These are phyloP conservation scores for Scalesia atractyloides DNA, from an alignment of 129 eudicot species.

Conservation along the genomic window DNA sequence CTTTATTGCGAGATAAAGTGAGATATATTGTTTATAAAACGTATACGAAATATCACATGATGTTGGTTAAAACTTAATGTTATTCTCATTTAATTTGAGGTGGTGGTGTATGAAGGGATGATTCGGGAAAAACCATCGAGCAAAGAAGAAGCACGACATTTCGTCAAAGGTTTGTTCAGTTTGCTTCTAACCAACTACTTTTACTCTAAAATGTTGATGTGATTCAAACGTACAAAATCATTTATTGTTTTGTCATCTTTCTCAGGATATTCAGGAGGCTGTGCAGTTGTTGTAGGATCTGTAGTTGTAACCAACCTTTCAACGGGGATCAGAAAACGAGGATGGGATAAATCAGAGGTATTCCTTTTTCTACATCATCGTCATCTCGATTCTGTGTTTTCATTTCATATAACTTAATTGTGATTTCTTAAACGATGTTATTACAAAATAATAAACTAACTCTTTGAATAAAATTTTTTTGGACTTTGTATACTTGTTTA, in stretches of 20 bases:
- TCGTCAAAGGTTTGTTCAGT: constrained; percentile 62
- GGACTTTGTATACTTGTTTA: neutral
- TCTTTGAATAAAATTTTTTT: neutral
- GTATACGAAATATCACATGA: neutral
- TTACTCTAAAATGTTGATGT: neutral
- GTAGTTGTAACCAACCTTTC: constrained; percentile 73
- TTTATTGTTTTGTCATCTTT: neutral
- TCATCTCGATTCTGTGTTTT: constrained; percentile 4
- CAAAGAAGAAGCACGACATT: constrained; percentile 90
- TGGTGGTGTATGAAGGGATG: constrained; percentile 88
- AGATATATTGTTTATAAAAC: constrained; percentile 2
- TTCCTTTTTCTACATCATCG: neutral
- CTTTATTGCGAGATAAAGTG: neutral
- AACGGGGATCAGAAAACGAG: constrained; percentile 70
- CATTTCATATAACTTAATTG: neutral
- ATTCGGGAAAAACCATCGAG: constrained; percentile 91
- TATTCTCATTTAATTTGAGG: constrained; percentile 68
- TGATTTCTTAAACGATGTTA: neutral
- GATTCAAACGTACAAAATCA: neutral
- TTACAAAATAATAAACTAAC: neutral
- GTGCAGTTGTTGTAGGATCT: constrained; percentile 85
- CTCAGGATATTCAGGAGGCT: constrained; percentile 87
- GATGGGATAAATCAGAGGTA: constrained; percentile 92
- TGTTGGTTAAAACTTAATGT: neutral
- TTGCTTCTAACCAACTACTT: constrained; percentile 20